Percentiles rank a stretch among this genome's conserved stretches.
Conservation (phyloP, 441 rosid species). For the Geranium incanum region DNA sequence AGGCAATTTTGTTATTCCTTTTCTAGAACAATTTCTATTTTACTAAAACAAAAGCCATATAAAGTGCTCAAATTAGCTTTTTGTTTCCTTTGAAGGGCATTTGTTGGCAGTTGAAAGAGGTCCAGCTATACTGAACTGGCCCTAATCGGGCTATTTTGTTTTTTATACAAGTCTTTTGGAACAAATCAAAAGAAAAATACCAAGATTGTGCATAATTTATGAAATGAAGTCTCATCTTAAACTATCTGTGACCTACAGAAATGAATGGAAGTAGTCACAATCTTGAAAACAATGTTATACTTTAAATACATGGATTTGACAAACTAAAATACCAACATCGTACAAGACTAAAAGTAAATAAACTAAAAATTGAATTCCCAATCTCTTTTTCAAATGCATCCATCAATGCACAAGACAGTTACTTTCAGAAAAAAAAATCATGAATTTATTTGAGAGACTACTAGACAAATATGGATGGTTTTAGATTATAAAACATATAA, state of each 20-base stretch:
- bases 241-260: background rate
- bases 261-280: background rate
- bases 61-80: background rate
- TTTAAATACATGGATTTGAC: background rate
- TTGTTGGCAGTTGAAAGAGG: background rate
- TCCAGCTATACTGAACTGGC: background rate
- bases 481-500: background rate
- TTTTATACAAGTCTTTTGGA: background rate
- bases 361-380: background rate
- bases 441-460: background rate
- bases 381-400: background rate
- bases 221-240: background rate
- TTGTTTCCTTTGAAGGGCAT: background rate
- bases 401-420: background rate
- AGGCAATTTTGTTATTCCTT: background rate
- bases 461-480: background rate
- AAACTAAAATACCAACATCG: background rate
- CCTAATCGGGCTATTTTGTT: background rate
- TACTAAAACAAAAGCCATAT: background rate
- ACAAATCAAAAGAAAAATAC: background rate
- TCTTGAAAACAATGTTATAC: background rate
- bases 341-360: background rate
- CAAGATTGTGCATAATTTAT: background rate
- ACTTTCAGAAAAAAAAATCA: background rate
- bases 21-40: too few relatives aligned